Evolutionary conservation across 805 yeast species (phyloP), one percentile per base, ranked within the genome.

Genomic region (Suhomyces pyralidae): DNA sequence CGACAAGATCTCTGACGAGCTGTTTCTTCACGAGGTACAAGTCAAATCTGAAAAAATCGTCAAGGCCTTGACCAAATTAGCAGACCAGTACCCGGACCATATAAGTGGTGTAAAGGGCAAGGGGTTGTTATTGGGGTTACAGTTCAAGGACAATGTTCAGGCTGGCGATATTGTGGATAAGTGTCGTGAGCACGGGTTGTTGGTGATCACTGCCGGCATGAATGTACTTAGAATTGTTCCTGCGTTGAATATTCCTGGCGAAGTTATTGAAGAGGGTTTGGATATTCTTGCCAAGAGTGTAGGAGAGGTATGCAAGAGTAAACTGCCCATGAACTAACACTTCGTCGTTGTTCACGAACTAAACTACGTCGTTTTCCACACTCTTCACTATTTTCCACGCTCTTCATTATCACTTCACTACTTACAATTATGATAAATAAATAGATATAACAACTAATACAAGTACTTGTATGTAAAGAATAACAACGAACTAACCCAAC

Each of bases 201-300:
- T 94, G 53, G 82, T 91, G 22, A 89, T 94, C 52, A 88, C 96
- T 19, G 97, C 97, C 6, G 99, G 98, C 45, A 86, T 88, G 60
- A 90, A 91, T 67, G 93, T 94, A 8, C 74, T 94, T 50, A 83
- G 99, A 71, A 78, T 94, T 57, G 94, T 93, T 28, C 99, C 99
- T 30, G 94, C 98, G 7, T 78, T 94, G 65, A 91, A 87, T 59
- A 90, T 92, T 55, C 85, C 83, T 26, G 84, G 85, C 50, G 84
- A 82, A 26, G 82, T 79, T 40, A 83, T 90, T 42, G 76, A 76
- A 44, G 81, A 83, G 57, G 99, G 98, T 32, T 69, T 94, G 48
- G 78, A 77, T 12, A 81, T 91, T 44, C 81, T 93, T 53, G 86
- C 81, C 52, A 66, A 77, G 40, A 84, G 87, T 25, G 65, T 88